These are phyloP conservation scores for Salinomyces thailandicus DNA, from an alignment of 2,329 filamentous ascomycete species.

Conservation along the genomic window DNA sequence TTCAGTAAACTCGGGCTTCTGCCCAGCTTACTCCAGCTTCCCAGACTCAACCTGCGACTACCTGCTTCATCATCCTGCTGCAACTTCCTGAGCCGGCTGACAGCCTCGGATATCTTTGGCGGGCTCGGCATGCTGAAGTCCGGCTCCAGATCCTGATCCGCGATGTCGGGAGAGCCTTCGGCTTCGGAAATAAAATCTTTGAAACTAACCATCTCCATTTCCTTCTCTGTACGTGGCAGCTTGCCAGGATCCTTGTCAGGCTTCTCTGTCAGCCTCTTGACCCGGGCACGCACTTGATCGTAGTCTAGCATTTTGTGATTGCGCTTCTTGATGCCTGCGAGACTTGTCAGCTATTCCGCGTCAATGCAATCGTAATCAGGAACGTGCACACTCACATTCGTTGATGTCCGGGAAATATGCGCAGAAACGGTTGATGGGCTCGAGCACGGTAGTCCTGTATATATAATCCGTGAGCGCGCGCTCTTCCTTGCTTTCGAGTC, in stretches of 20 bases:
- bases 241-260: conserved; percentile 98
- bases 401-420: conserved; percentile 99
- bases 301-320: conserved; percentile 98
- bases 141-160: conserved; percentile 4
- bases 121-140: conserved; percentile 16
- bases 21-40: background rate
- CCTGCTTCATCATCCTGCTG: conserved; percentile 6
- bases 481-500: conserved; percentile 6
- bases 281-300: conserved; percentile 86
- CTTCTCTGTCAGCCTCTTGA: conserved; percentile 95
- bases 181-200: conserved; percentile 6
- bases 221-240: conserved; percentile 89
- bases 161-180: background rate
- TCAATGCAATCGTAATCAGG: background rate
- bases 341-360: background rate
- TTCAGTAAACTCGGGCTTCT: conserved; percentile 5
- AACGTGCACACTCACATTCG: conserved; percentile 54
- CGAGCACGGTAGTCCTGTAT: conserved; percentile 72
- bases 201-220: conserved; percentile 63
- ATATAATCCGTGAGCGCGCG: conserved; percentile 23
- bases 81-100: conserved; percentile 7
- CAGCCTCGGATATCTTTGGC: conserved; percentile 18
- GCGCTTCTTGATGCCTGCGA: conserved; percentile 82
- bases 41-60: background rate
- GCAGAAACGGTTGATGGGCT: conserved; percentile 92